These are phyloP conservation scores for Blakeslea trispora DNA, from an alignment of 371 early-diverging fungal species.

Conservation along the genomic window DNA sequence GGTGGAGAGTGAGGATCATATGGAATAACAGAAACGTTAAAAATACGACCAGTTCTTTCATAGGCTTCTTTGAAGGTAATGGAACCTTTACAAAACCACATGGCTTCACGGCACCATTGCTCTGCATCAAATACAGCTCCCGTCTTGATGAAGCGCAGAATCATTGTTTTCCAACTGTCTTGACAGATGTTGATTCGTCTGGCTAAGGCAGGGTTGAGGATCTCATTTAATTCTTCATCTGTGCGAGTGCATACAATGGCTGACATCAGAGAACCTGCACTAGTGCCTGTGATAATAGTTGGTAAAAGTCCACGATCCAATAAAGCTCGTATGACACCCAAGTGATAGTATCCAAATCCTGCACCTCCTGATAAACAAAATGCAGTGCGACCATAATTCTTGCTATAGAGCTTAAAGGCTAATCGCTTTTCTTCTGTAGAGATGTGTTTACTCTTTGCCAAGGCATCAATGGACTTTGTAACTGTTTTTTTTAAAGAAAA, in stretches of 20 bases:
- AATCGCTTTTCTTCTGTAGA: slow-evolving; percentile 62
- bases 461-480: slow-evolving; percentile 60
- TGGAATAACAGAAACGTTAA: slow-evolving; percentile 85
- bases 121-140: slow-evolving; percentile 73
- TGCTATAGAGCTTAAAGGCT: slow-evolving; percentile 74
- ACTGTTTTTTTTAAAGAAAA: too few relatives aligned
- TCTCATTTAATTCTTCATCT: slow-evolving; percentile 73
- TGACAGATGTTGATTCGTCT: slow-evolving; percentile 63
- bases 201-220: slow-evolving; percentile 65
- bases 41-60: slow-evolving; percentile 82
- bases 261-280: slow-evolving; percentile 80
- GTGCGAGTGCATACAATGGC: slow-evolving; percentile 79
- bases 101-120: slow-evolving; percentile 69
- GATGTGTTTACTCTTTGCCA: slow-evolving; percentile 54
- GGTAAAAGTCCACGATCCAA: slow-evolving; percentile 79
- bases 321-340: slow-evolving; percentile 77
- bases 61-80: slow-evolving; percentile 91
- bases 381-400: slow-evolving; percentile 87
- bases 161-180: slow-evolving; percentile 48
- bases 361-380: slow-evolving; percentile 91
- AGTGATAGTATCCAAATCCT: slow-evolving; percentile 81
- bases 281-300: slow-evolving; percentile 84
- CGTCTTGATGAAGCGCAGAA: slow-evolving; percentile 33
- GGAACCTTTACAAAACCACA: slow-evolving; percentile 81
- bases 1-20: slow-evolving; percentile 80